A percentile compares a stretch with the other conserved stretches of the same genome.
Conservation (phyloP, 2,329 filamentous ascomycete genomes). For the Sporothrix inflata region DNA sequence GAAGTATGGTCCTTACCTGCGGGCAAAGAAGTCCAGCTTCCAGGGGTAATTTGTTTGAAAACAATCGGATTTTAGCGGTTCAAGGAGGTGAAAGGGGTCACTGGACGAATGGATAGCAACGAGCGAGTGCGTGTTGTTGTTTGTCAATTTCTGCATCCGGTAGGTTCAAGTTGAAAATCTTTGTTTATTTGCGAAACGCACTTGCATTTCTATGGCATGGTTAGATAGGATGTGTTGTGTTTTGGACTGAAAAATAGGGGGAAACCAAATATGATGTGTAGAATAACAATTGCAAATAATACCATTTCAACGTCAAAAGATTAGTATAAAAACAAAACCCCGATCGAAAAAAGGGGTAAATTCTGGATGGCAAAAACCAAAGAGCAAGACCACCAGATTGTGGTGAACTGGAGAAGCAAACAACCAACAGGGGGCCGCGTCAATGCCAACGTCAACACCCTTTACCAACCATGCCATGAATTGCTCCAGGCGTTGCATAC, state of each 20-base stretch:
- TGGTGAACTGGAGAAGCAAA: neutral
- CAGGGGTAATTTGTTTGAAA: constrained; percentile 23
- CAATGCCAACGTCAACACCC: constrained; percentile 33
- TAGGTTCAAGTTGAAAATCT: neutral
- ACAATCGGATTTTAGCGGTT: neutral
- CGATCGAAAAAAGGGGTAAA: neutral
- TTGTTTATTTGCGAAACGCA: neutral
- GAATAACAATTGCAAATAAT: neutral
- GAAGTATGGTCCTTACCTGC: constrained; percentile 48
- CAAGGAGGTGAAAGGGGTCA: neutral
- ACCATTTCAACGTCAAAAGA: no score
- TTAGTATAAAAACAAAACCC: neutral
- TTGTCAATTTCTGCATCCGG: neutral
- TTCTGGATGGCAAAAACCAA: neutral
- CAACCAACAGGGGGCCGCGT: neutral
- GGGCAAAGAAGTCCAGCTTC: constrained; percentile 33
- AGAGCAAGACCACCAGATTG: neutral
- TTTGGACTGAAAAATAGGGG: neutral
- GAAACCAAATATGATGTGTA: neutral
- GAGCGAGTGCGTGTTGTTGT: neutral
- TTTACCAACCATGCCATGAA: constrained; percentile 39
- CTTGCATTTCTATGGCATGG: neutral
- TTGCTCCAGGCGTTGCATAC: constrained; percentile 37
- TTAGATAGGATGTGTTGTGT: neutral
- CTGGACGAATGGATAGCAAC: neutral